Base-by-base conservation (phyloP, 495 filamentous ascomycete genomes). In the Podospora bellae-mahoneyi region DNA sequence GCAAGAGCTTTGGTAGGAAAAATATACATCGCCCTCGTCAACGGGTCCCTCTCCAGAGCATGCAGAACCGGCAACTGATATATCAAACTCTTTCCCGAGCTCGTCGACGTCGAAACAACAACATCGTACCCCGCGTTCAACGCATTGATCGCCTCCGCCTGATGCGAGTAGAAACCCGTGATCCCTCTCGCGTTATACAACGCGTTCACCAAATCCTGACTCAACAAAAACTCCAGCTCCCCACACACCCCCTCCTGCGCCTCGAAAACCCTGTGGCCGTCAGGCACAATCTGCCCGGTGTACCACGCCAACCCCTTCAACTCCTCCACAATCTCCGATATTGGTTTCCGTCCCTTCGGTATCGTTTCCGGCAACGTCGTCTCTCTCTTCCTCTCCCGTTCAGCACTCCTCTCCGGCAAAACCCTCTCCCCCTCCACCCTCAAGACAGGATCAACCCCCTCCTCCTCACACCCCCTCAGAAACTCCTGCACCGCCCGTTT, bases 1-100 rank as follows among this genome's bases (percentile, higher is more conserved):
- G 95, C 95, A 16, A 99, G 82, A 13, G 95, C 95, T 79, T 99
- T 99, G 3, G 95, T 99, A 1, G 95, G 95, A 68, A 99, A 99
- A 26, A 99, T 97, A 75, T 97, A 98, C 89, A 99, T 92, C 10
- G 95, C 94, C 71, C 94, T 82, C 57, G 92, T 90, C 60, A 89
- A 83, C 4, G 73, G 77, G 70, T 97, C 91, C 57, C 85, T 82
- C 77, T 98, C 94, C 13, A 99, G 83, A 30, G 90, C 91, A 75
- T 97, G 89, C 28, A 99, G 80, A 69, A 98, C 94, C 0, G 95
- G 95, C 20, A 99, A 82, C 73, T 98, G 96, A 74, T 98, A 99
- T 64, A 98, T 97, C 34, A 99, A 79, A 5, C 92, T 96, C 78
- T 99, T 99, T 5, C 95, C 95, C 0, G 96, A 98, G 77, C 91